These are phyloP conservation scores for Simplicillium aogashimaense DNA, from an alignment of 2,329 filamentous ascomycete species.

Conservation along the genomic window DNA sequence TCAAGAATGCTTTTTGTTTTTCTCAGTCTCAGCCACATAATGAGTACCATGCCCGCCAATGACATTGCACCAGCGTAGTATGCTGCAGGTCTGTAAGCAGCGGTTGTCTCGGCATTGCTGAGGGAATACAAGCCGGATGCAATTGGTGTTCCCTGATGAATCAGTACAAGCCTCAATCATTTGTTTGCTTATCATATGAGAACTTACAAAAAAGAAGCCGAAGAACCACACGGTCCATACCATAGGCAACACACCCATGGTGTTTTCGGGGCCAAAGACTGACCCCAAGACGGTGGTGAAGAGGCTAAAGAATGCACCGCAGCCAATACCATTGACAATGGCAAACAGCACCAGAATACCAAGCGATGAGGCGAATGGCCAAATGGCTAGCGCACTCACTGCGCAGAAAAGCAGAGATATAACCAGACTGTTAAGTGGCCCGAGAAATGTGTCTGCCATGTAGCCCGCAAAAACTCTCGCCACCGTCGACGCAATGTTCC, in stretches of 20 bases:
- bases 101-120: constrained; percentile 7
- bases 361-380: constrained; percentile 15
- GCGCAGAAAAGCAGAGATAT: constrained; percentile 14
- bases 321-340: constrained; percentile 16
- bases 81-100: constrained; percentile 14
- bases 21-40: constrained; percentile 2
- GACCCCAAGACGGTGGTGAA: constrained; percentile 13
- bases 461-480: constrained; percentile 15
- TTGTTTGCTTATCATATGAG: no score
- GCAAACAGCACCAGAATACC: constrained; percentile 13
- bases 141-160: constrained; percentile 14
- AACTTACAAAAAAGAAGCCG: constrained; percentile 16
- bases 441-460: constrained; percentile 14
- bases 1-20: neutral
- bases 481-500: constrained; percentile 17
- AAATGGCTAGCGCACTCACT: constrained; percentile 14
- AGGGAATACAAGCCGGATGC: constrained; percentile 14
- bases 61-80: constrained; percentile 17
- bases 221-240: constrained; percentile 18
- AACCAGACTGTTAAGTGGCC: constrained; percentile 16
- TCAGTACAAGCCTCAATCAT: constrained; percentile 2
- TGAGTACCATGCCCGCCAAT: constrained; percentile 9
- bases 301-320: constrained; percentile 18
- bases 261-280: constrained; percentile 13
- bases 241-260: constrained; percentile 15